A percentile compares a stretch with the other conserved stretches of the same genome.
Conservation (phyloP, 352 stramenopile genomes). For the Phytophthora foliorum region DNA sequence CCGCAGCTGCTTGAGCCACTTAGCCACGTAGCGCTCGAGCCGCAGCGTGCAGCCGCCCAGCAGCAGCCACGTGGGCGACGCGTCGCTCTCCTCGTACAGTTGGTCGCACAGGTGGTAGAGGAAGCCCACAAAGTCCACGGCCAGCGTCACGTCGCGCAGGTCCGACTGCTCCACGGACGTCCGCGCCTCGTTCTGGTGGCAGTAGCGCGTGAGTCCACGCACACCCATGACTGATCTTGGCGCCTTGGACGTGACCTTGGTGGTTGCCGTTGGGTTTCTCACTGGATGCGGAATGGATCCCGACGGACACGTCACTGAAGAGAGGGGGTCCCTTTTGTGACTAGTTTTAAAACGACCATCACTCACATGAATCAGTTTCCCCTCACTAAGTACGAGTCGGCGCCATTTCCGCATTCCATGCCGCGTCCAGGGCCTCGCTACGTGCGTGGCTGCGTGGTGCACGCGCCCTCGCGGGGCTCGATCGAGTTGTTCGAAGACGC, state of each 20-base stretch:
- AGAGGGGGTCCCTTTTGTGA: background rate
- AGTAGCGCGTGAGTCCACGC: slow-evolving; percentile 66
- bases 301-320: background rate
- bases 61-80: slow-evolving; percentile 62
- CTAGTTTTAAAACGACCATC: background rate
- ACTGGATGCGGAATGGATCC: too few species aligned
- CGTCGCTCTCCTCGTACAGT: slow-evolving; percentile 47
- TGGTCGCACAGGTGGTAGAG: slow-evolving; percentile 78
- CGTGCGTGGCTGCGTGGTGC: slow-evolving; percentile 54
- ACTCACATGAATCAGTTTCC: too few species aligned
- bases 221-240: slow-evolving; percentile 85
- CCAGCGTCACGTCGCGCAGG: slow-evolving; percentile 75
- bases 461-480: slow-evolving; percentile 48
- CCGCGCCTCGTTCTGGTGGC: slow-evolving; percentile 55
- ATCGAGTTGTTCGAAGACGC: slow-evolving; percentile 58
- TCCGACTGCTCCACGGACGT: slow-evolving; percentile 47
- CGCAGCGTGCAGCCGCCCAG: slow-evolving; percentile 66
- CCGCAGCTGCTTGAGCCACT: slow-evolving; percentile 66
- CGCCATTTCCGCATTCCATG: too few species aligned
- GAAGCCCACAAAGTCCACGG: slow-evolving; percentile 86
- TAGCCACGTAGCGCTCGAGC: slow-evolving; percentile 54
- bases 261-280: too few species aligned
- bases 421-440: slow-evolving; percentile 30
- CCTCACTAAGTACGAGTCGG: too few species aligned
- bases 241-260: too few species aligned